phyloP scores from a whole-genome alignment of 306 rosid species.

The Biancaea sappan region DNA sequence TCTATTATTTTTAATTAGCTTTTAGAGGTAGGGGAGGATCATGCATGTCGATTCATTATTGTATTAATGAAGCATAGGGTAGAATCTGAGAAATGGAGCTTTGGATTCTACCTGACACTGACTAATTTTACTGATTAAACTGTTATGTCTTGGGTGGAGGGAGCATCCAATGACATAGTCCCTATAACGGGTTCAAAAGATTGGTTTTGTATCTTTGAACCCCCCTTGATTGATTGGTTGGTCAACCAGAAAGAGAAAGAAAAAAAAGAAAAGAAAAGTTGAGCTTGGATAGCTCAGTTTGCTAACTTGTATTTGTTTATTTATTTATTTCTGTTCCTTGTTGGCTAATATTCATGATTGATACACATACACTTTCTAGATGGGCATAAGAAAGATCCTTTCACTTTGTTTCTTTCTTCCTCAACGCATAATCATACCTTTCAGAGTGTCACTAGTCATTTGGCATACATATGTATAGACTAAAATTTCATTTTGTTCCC shows the following conservation, averaged over 20 bases:
- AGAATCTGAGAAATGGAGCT: conserved; percentile 46
- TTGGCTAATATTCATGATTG: background rate
- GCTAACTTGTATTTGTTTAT: conserved; percentile 37
- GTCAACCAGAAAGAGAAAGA: conserved; percentile 20
- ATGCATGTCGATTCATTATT: conserved; percentile 38
- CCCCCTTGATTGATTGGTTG: conserved; percentile 28
- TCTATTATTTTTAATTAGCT: conserved; percentile 17
- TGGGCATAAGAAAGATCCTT: conserved; percentile 24
- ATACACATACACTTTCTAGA: conserved; percentile 32
- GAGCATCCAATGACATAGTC: conserved; percentile 65
- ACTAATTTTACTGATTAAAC: conserved; percentile 37
- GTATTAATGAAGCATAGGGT: conserved; percentile 41
- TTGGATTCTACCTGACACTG: conserved; percentile 56
- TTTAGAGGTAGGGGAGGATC: conserved; percentile 46
- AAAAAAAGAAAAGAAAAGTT: conserved; percentile 13
- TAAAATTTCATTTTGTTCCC: no score
- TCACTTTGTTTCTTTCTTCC: conserved; percentile 27
- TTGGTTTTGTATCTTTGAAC: conserved; percentile 64
- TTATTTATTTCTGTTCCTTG: conserved; percentile 26
- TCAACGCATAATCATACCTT: conserved; percentile 5
- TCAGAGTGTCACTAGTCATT: conserved; percentile 18
- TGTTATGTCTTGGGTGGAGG: conserved; percentile 48
- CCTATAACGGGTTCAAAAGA: conserved; percentile 52
- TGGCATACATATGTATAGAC: no score
- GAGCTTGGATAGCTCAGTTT: conserved; percentile 59